Evolutionary conservation across 2,329 filamentous ascomycete species (phyloP).

Genomic region (Aphanocladium album): DNA sequence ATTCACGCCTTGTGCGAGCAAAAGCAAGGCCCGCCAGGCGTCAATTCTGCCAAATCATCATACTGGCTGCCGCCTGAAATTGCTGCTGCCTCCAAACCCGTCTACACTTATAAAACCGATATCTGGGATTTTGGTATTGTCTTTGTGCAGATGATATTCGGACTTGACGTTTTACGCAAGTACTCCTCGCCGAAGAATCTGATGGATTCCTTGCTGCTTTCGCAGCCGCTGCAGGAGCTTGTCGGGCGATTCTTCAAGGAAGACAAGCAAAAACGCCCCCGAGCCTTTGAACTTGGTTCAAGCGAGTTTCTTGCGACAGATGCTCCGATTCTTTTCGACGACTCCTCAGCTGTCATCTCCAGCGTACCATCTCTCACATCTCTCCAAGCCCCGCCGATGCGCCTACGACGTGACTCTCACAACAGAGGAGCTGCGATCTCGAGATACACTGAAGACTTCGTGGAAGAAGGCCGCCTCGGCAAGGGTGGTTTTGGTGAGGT

Average conservation of each 20-base stretch:
- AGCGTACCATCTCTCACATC: constrained; percentile 38
- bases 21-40: constrained; percentile 48
- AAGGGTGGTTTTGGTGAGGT: constrained; percentile 96
- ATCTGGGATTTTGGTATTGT: constrained; percentile 93
- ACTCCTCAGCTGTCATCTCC: constrained; percentile 35
- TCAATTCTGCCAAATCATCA: constrained; percentile 63
- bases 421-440: constrained; percentile 52
- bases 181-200: constrained; percentile 75
- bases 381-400: constrained; percentile 39
- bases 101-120: constrained; percentile 75
- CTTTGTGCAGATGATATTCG: constrained; percentile 91
- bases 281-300: constrained; percentile 68
- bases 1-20: constrained; percentile 55
- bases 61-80: constrained; percentile 84
- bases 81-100: constrained; percentile 52
- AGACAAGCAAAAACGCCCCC: constrained; percentile 77
- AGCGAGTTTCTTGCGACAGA: constrained; percentile 64
- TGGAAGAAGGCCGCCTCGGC: constrained; percentile 81
- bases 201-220: constrained; percentile 66
- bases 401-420: constrained; percentile 58
- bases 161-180: constrained; percentile 67
- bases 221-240: constrained; percentile 71
- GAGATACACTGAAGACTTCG: constrained; percentile 83
- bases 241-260: constrained; percentile 78
- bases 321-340: constrained; percentile 51